Evolutionary conservation across 2,329 filamentous ascomycete genomes (phyloP).

Genomic region (Pleurostoma richardsiae): DNA sequence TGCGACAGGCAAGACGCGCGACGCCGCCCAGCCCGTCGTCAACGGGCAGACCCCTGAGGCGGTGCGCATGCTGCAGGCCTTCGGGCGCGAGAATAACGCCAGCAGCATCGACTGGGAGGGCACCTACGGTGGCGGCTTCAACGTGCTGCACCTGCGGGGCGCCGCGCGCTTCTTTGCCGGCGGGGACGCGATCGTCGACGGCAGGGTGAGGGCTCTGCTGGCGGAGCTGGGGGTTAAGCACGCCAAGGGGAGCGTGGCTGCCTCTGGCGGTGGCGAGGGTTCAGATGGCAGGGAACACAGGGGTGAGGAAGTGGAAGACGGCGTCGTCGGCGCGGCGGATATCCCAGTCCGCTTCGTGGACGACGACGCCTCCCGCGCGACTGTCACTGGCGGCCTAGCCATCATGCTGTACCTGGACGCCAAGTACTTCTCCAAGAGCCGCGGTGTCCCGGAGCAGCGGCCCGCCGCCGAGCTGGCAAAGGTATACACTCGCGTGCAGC

Average conservation of each 20-base stretch:
- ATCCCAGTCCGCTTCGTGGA: slow-evolving; percentile 46
- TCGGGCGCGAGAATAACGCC: slow-evolving; percentile 78
- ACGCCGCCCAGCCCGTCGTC: slow-evolving; percentile 56
- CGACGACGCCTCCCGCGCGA: slow-evolving; percentile 42
- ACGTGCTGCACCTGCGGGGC: slow-evolving; percentile 66
- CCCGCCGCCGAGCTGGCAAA: slow-evolving; percentile 25
- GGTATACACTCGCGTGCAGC: slow-evolving; percentile 35
- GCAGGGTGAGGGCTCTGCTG: slow-evolving; percentile 45
- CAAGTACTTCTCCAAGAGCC: slow-evolving; percentile 32
- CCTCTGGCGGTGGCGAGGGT: background rate
- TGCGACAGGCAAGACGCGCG: slow-evolving; percentile 62
- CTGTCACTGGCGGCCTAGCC: slow-evolving; percentile 42
- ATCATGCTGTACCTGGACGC: slow-evolving; percentile 59
- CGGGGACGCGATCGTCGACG: slow-evolving; percentile 39
- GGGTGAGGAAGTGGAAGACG: slow-evolving; percentile 19
- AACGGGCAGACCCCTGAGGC: slow-evolving; percentile 65
- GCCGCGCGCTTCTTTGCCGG: slow-evolving; percentile 47
- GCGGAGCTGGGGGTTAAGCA: slow-evolving; percentile 40
- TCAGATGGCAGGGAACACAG: too few relatives aligned
- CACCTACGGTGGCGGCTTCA: slow-evolving; percentile 75
- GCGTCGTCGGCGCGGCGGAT: slow-evolving; percentile 10
- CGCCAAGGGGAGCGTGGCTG: slow-evolving; percentile 36
- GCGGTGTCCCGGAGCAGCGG: slow-evolving; percentile 14
- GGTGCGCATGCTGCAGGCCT: slow-evolving; percentile 67
- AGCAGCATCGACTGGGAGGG: slow-evolving; percentile 68